Evolutionary conservation across 148 eudicot species (phyloP), one percentile per base, ranked within the genome.

Genomic region (Vaccinium darrowii): DNA sequence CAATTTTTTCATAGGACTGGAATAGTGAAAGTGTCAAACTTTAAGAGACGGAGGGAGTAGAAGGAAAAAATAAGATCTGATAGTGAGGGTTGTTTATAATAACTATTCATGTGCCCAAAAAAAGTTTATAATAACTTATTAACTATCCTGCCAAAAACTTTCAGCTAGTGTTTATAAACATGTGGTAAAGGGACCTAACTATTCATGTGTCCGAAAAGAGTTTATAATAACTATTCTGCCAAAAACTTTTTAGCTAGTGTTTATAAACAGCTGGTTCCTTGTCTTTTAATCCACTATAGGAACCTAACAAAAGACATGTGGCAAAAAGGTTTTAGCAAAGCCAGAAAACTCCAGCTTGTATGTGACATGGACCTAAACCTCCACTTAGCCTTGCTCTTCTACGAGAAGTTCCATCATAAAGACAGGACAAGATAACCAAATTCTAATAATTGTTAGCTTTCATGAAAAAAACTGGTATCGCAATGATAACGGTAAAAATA

Each of bases 361-460:
- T 83, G 88, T 69, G 88, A 87, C 74, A 82, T 50, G 73, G 81
- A 86, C 88, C 84, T 56, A 51, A 87, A 79, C 39, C 58, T 56
- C 58, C 78, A 65, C 80, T 77, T 15, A 8, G 51, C 76, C 81
- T 63, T 65, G 49, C 82, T 81, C 72, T 81, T 67, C 49, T 82
- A 36, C 25, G 43, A 82, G 78, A 76, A 57, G 50, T 85, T 78
- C 80, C 86, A 85, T 83, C 82, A 87, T 73, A 82, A n/a, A 82
- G 50, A 67, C 74, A 49, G 49, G 63, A 86, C 83, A 84, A 79
- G 21, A 77, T 81, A 60, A 84, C 84, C 79, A 58, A 82, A 77
- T 33, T 87, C 39, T 54, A 80, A 52, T 83, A 21, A 80, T 86
- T 82, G 47, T 19, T 1, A 33, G 58, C 33, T 69, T 52, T 33